These are phyloP conservation scores for Achlya hypogyna DNA, from an alignment of 352 stramenopile genomes.

Conservation along the genomic window DNA sequence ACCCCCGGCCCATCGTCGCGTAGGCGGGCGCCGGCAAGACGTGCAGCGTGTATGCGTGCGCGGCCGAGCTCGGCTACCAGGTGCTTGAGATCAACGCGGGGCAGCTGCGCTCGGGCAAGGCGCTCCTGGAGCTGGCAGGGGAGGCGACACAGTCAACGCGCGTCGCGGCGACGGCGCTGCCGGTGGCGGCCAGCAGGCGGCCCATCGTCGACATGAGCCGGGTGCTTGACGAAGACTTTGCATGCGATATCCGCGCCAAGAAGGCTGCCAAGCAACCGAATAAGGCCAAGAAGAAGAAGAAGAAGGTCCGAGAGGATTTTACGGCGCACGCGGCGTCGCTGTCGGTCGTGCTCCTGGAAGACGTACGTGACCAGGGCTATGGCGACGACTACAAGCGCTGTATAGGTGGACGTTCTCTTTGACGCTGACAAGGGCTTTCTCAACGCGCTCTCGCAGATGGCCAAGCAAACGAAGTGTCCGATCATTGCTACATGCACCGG, in stretches of 20 bases:
- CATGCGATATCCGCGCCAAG: neutral
- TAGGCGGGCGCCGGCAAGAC: constrained; percentile 60
- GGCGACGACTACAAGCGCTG: neutral
- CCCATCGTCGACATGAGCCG: neutral
- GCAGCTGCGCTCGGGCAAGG: constrained; percentile 58
- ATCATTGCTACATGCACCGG: constrained; percentile 58
- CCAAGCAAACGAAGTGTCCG: constrained; percentile 68
- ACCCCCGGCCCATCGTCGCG: neutral
- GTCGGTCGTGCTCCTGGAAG: constrained; percentile 79
- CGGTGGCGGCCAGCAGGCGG: neutral
- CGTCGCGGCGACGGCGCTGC: constrained; percentile 26
- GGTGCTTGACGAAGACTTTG: constrained; percentile 1
- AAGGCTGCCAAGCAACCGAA: constrained; percentile 20
- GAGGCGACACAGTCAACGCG: constrained; percentile 77
- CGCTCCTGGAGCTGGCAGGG: constrained; percentile 62
- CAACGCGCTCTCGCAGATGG: constrained; percentile 56
- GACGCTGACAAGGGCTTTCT: constrained; percentile 77
- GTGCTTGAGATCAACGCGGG: constrained; percentile 82
- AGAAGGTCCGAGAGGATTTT: neutral
- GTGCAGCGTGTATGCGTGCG: constrained; percentile 66
- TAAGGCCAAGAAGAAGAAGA: constrained; percentile 31
- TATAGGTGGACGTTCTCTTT: constrained; percentile 60
- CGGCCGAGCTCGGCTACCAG: constrained; percentile 68
- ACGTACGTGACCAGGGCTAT: constrained; percentile 28
- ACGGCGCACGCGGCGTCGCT: constrained; percentile 30